Conservation (phyloP, 2,329 filamentous ascomycete genomes). For the Thelonectria blattea region DNA sequence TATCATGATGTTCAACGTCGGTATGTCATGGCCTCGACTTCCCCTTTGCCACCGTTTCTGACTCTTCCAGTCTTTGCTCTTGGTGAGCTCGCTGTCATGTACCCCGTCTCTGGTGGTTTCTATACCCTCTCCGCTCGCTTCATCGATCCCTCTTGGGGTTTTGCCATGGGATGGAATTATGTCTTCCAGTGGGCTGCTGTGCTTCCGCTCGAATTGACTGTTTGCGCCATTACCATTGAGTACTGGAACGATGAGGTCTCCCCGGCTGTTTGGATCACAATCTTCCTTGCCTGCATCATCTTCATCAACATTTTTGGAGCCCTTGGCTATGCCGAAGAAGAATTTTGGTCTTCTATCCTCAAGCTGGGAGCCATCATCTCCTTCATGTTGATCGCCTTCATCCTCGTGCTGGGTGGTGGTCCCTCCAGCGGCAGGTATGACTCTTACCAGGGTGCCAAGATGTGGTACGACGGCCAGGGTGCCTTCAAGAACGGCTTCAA, state of each 20-base stretch:
- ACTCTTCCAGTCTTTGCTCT: slow-evolving; percentile 57
- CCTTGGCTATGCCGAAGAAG: slow-evolving; percentile 60
- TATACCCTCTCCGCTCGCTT: slow-evolving; percentile 68
- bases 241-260: slow-evolving; percentile 58
- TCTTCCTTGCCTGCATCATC: slow-evolving; percentile 58
- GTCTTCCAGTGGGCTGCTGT: slow-evolving; percentile 58
- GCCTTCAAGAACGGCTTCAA: slow-evolving; percentile 74
- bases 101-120: slow-evolving; percentile 67
- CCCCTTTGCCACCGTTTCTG: slow-evolving; percentile 7
- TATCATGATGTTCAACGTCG: slow-evolving; percentile 66
- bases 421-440: slow-evolving; percentile 52
- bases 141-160: slow-evolving; percentile 66
- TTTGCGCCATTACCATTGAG: slow-evolving; percentile 56
- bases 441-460: slow-evolving; percentile 50
- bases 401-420: slow-evolving; percentile 64
- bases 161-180: slow-evolving; percentile 56
- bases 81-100: slow-evolving; percentile 67
- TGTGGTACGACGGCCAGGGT: slow-evolving; percentile 44
- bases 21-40: slow-evolving; percentile 24
- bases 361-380: slow-evolving; percentile 63
- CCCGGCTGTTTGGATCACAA: slow-evolving; percentile 59
- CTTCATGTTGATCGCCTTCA: slow-evolving; percentile 66
- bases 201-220: slow-evolving; percentile 57
- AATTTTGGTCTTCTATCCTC: slow-evolving; percentile 61
- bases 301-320: slow-evolving; percentile 63